Evolutionary conservation across 352 stramenopile genomes (phyloP), one percentile per base, ranked within the genome.

Genomic region (Globisporangium apiculatum): DNA sequence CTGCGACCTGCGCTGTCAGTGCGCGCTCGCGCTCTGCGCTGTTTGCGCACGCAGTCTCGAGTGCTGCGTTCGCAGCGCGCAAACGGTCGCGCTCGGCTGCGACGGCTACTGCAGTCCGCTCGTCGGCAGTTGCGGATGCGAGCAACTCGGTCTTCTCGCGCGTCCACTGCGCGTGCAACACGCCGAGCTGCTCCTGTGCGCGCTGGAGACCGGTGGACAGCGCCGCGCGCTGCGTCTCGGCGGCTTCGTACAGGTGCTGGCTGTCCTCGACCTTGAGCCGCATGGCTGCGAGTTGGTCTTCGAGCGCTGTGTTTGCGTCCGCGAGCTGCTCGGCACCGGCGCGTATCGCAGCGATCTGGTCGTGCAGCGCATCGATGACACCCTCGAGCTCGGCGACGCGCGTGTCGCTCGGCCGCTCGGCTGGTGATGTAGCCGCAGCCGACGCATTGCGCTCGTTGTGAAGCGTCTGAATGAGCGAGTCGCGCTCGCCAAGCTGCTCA

Each of bases 101-200:
- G 0, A 88, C 51, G 47, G 47, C 58, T 1, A 48, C 45, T 2
- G 60, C 58, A 49, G 74, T 77, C 40, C 67, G 62, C 41, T 75
- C 72, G 46, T 86, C 69, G 36, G 70, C 65, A 3, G 66, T 57
- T 5, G 71, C 66, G 8, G 61, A 67, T 7, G 50, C 24, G 7
- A 77, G 17, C 49, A 88, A 48, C 49, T 79, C 61, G 2, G 71
- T 61, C 62, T 88, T 91, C 62, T 89, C 81, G 42, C 82, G 61
- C 3, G 75, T 63, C 76, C 76, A 91, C 43, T 89, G 73, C 2
- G 69, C 68, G 52, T 86, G 77, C 9, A 87, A 57, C 12, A 64
- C 66, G 2, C 66, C 73, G 2, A 84, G 67, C 38, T 91, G 73
- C 42, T 84, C 38, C 50, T 91, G 73, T 17, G 71, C 76, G 49